phyloP scores from a whole-genome alignment of 169 alveolate genomes.

The Eimeria tenella region DNA sequence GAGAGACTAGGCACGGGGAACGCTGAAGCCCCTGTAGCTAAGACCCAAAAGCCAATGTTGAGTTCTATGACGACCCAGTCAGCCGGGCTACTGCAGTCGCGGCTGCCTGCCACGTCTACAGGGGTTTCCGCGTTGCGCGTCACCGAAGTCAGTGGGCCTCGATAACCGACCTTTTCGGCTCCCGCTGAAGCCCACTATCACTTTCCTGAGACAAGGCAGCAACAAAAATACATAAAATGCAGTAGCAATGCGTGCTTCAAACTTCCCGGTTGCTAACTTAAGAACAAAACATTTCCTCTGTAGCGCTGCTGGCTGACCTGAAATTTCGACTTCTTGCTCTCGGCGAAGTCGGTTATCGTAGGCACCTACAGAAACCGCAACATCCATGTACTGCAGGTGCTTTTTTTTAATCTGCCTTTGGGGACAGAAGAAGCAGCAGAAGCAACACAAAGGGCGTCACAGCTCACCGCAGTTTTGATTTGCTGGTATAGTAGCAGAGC shows the following conservation, averaged over 20 bases:
- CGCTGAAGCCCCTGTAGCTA: no score
- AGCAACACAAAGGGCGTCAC: neutral
- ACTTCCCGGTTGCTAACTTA: neutral
- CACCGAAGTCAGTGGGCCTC: constrained; percentile 28
- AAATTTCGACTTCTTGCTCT: constrained; percentile 26
- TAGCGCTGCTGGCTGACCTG: neutral
- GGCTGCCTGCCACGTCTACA: no score
- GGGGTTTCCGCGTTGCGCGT: neutral
- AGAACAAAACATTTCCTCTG: neutral
- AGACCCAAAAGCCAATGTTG: no score
- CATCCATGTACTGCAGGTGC: neutral
- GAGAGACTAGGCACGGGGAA: no score
- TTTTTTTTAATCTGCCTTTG: no score
- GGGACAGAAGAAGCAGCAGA: neutral
- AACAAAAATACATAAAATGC: neutral
- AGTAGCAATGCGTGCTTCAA: neutral
- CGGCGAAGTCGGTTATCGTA: constrained; percentile 46
- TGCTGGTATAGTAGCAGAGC: constrained; percentile 52
- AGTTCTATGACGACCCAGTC: no score
- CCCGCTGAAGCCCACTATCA: neutral
- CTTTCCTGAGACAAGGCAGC: neutral
- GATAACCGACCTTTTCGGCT: constrained; percentile 12
- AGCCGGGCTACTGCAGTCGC: no score
- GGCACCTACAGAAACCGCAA: constrained; percentile 14
- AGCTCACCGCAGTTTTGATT: constrained; percentile 43